Conservation (phyloP, 2,329 filamentous ascomycete genomes). For the Paraphoma chrysanthemicola region DNA sequence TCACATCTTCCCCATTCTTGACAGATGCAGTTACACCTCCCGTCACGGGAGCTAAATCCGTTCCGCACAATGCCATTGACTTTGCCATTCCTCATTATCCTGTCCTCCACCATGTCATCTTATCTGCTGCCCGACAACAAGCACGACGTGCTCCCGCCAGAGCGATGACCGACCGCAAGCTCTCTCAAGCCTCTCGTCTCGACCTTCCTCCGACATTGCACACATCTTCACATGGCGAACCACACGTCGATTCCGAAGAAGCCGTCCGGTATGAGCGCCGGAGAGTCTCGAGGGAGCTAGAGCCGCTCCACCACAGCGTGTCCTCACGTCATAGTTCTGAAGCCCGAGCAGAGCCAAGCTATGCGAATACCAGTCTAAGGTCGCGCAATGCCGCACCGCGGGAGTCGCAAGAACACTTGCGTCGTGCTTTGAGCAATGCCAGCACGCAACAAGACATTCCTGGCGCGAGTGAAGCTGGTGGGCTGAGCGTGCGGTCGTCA, state of each 20-base stretch:
- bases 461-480: background rate
- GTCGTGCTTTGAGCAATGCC: constrained; percentile 4
- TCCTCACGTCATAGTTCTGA: background rate
- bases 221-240: constrained; percentile 5
- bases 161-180: constrained; percentile 14
- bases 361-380: constrained; percentile 2
- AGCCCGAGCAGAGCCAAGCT: background rate
- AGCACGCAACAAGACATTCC: constrained; percentile 8
- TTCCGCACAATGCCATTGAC: background rate
- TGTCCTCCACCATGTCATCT: background rate
- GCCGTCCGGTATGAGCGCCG: constrained; percentile 23
- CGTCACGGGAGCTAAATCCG: constrained; percentile 1
- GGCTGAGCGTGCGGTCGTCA: background rate
- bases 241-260: constrained; percentile 28
- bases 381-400: constrained; percentile 9
- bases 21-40: background rate
- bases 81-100: too few species aligned
- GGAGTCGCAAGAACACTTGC: constrained; percentile 6
- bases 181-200: constrained; percentile 5
- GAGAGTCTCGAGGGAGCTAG: constrained; percentile 24
- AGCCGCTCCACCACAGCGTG: constrained; percentile 3
- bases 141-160: background rate
- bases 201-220: constrained; percentile 20
- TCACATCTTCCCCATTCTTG: constrained; percentile 1
- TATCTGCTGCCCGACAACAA: background rate